Conservation (phyloP, 169 alveolate genomes). For the Eimeria tenella region DNA sequence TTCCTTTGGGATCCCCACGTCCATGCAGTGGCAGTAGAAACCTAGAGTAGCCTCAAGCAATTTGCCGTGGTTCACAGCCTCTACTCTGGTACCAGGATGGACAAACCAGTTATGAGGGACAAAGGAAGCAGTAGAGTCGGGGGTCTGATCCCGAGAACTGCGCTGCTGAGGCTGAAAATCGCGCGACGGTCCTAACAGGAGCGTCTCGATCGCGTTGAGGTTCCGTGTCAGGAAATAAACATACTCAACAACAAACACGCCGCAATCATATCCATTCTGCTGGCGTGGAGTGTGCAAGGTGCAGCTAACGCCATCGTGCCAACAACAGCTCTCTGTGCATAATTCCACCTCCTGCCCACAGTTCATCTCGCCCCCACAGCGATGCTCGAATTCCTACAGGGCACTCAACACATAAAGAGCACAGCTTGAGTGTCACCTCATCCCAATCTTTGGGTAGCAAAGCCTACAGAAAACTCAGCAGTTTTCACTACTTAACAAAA, state of each 20-base stretch:
- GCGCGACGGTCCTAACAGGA: conserved; percentile 58
- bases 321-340: conserved; percentile 75
- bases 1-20: conserved; percentile 9
- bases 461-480: background rate
- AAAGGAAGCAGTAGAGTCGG: background rate
- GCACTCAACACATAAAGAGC: conserved; percentile 8
- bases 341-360: conserved; percentile 52
- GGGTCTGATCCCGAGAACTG: background rate
- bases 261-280: conserved; percentile 78
- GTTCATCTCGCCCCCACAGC: conserved; percentile 59
- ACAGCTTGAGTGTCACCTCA: background rate
- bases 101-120: background rate
- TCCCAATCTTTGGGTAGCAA: background rate
- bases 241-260: conserved; percentile 73
- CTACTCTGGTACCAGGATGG: conserved; percentile 14
- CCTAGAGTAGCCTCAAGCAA: conserved; percentile 58
- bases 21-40: conserved; percentile 63
- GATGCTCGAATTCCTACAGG: conserved; percentile 64
- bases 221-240: conserved; percentile 50
- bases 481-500: too few species aligned
- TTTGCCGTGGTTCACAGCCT: conserved; percentile 16
- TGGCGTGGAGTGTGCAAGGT: conserved; percentile 67
- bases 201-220: conserved; percentile 51
- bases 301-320: conserved; percentile 64
- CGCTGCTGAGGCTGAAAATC: conserved; percentile 21